Evolutionary conservation across 2,329 filamentous ascomycete species (phyloP).

Genomic region (Trichoderma arundinaceum): DNA sequence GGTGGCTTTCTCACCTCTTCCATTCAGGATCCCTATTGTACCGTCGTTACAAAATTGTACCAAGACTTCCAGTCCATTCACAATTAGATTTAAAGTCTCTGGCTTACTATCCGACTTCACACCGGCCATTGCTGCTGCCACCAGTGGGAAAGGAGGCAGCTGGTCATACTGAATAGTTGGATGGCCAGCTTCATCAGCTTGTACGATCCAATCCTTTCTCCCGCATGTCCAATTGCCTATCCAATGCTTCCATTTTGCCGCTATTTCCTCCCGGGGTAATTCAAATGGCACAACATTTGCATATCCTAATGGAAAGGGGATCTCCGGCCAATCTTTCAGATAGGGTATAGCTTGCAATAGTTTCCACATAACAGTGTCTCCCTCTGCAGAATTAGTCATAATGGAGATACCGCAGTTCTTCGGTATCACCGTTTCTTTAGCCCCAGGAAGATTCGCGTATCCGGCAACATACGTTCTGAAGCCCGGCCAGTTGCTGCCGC

Average conservation of each 20-base stretch:
- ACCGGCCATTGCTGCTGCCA: not conserved
- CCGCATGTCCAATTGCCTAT: conserved; percentile 6
- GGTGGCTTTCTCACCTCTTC: not conserved
- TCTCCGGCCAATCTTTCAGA: conserved; percentile 23
- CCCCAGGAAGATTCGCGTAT: conserved; percentile 24
- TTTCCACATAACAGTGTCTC: conserved; percentile 17
- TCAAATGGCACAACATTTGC: not conserved
- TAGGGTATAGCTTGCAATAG: conserved; percentile 16
- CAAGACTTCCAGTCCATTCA: conserved; percentile 8
- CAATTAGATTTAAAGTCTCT: not conserved
- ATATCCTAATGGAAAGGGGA: not conserved
- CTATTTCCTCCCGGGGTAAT: not conserved
- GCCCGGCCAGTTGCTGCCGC: conserved; percentile 34
- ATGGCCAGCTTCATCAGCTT: not conserved
- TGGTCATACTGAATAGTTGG: conserved; percentile 1
- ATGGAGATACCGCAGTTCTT: conserved; percentile 34
- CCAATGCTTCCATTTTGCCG: not conserved
- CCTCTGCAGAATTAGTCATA: conserved; percentile 36
- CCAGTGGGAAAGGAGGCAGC: not conserved
- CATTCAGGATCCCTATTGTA: not conserved
- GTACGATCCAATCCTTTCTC: not conserved
- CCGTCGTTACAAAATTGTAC: not conserved
- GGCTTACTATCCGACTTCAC: not conserved
- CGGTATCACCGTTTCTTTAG: conserved; percentile 16
- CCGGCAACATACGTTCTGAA: conserved; percentile 34